phyloP scores from a whole-genome alignment of 306 rosid genomes.

The Prinsepia uniflora region DNA sequence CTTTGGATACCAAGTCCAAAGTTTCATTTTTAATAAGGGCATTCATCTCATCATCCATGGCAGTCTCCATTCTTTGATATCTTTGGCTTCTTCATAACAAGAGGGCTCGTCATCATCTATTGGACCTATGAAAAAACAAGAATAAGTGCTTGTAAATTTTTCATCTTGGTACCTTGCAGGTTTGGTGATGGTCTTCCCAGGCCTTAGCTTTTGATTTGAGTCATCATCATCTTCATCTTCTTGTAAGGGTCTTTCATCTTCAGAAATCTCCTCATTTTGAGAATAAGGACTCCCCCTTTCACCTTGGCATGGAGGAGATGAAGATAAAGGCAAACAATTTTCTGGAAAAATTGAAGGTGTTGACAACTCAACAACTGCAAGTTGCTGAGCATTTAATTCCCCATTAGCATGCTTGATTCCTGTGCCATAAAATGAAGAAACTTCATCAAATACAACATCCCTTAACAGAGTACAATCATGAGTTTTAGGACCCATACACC shows the following conservation, averaged over 20 bases:
- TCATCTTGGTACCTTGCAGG: neutral
- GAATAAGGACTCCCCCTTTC: too few species aligned
- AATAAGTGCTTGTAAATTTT: neutral
- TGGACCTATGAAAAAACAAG: neutral
- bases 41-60: neutral
- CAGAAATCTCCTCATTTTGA: neutral
- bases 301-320: too few species aligned
- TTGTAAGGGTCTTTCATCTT: neutral
- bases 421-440: neutral
- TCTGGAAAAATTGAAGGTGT: too few species aligned
- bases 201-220: neutral
- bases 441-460: neutral
- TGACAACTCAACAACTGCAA: too few species aligned
- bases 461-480: neutral
- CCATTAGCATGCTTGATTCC: neutral
- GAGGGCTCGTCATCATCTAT: too few species aligned
- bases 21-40: neutral
- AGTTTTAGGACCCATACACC: neutral
- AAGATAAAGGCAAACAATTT: too few species aligned
- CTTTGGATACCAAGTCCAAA: neutral
- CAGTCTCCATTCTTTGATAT: neutral
- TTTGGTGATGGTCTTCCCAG: neutral
- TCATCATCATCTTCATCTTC: neutral
- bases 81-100: neutral
- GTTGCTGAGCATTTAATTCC: neutral